Base-by-base conservation (phyloP, 176 grass and related monocot species). In the Avena eriantha region DNA sequence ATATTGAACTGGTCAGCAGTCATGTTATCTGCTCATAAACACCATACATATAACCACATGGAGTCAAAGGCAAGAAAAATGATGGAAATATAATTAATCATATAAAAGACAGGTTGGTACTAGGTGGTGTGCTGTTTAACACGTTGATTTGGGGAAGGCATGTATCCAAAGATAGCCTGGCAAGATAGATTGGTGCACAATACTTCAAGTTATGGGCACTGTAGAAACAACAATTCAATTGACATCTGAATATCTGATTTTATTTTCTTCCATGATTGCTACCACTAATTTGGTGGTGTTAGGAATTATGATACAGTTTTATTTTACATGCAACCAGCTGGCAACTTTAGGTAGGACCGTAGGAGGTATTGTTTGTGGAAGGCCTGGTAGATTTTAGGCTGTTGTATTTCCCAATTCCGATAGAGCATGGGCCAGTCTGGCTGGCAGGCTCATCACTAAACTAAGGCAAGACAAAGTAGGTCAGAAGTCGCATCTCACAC, bases 21-120 rank as follows among this genome's bases (percentile, higher is more conserved):
- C 54, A 50, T 78, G 8, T 26, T 14, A 46, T 71, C 46, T 15
- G 31, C 9, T 36, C 59, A 34, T 16, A 77, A 66, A 76, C 2
- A 50, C 31, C 22, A 77, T 41, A 33, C 21, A 39, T 17, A 78
- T 48, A 65, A 19, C 15, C 81, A 58, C 65, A 63, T 90, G 60
- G 76, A 91, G 85, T 87, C 10, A 1, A 84, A 67, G 76, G 26
- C 21, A 87, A 90, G 73, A 47, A 87, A 79, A 79, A 29, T 45
- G 53, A 55, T 48, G 34, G 43, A 54, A 10, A 79, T 55, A 41
- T 41, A 41, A 34, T 15, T 8, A 58, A 59, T 23, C 57, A 59
- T 59, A 59, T 8, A 59, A 24, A 39, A 51, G 34, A 1, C 64
- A 15, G 41, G 17, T 73, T 29, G 18, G 21, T 55, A 80, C 60